A percentile compares a stretch with the other conserved stretches of the same genome.
Evolutionary conservation across 2,329 filamentous ascomycete genomes (phyloP).

Genomic region (Pyricularia sp.): DNA sequence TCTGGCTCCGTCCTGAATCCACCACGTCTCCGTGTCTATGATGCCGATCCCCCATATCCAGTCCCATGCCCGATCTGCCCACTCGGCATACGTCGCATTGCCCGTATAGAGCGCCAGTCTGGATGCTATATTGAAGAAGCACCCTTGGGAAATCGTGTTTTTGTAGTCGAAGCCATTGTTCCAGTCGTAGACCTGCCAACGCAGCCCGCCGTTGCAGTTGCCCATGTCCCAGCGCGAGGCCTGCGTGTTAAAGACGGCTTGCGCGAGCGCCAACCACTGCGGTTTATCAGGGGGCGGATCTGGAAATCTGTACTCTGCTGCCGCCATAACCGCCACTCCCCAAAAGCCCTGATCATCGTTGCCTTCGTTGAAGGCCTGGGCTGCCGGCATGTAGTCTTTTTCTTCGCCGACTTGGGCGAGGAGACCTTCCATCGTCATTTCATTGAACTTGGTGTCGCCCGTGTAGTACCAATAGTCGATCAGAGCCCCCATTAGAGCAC

Average conservation of each 20-base stretch:
- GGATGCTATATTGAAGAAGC: slow-evolving; percentile 43
- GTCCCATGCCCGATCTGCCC: slow-evolving; percentile 65
- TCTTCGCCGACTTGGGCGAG: slow-evolving; percentile 65
- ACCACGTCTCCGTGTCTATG: slow-evolving; percentile 44
- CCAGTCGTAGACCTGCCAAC: slow-evolving; percentile 79
- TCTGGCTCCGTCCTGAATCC: slow-evolving; percentile 54
- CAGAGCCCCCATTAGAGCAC: slow-evolving; percentile 61
- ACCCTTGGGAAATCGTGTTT: slow-evolving; percentile 40
- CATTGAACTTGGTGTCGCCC: slow-evolving; percentile 56
- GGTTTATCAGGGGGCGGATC: slow-evolving; percentile 47
- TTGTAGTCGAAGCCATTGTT: slow-evolving; percentile 72
- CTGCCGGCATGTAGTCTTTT: slow-evolving; percentile 69
- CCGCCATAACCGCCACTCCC: slow-evolving; percentile 61
- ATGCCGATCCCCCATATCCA: slow-evolving; percentile 53
- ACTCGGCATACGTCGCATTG: slow-evolving; percentile 67
- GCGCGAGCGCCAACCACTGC: slow-evolving; percentile 62
- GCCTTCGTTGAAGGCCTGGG: slow-evolving; percentile 32
- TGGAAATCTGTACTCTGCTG: slow-evolving; percentile 60
- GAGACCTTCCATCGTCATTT: slow-evolving; percentile 56
- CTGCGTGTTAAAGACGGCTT: slow-evolving; percentile 76
- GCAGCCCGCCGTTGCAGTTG: slow-evolving; percentile 64
- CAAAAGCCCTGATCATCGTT: slow-evolving; percentile 73
- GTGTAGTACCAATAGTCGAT: slow-evolving; percentile 66
- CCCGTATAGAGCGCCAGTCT: slow-evolving; percentile 63
- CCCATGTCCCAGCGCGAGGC: slow-evolving; percentile 61